phyloP scores from a whole-genome alignment of 2,329 filamentous ascomycete species.

The Rhynchosporium agropyri region DNA sequence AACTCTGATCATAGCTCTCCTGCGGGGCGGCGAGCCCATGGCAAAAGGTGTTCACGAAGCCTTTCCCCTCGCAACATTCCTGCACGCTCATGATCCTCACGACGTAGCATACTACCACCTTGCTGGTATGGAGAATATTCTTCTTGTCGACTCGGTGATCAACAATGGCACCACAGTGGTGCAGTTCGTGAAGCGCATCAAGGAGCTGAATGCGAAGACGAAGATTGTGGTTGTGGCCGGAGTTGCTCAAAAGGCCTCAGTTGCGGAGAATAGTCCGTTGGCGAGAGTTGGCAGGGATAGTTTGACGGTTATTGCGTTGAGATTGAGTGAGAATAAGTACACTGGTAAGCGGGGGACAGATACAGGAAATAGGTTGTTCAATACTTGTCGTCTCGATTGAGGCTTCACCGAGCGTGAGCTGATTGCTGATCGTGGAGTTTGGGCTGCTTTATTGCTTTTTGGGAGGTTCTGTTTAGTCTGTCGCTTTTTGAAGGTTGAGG shows the following conservation, averaged over 20 bases:
- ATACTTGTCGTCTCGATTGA: slow-evolving; percentile 2
- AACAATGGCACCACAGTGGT: slow-evolving; percentile 1
- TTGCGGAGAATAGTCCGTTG: not conserved
- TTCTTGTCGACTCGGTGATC: slow-evolving; percentile 3
- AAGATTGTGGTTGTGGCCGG: not conserved
- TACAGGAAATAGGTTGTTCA: slow-evolving; percentile 1
- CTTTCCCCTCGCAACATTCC: not conserved
- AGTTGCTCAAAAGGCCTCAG: not conserved
- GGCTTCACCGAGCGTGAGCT: too few relatives aligned
- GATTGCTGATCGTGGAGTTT: not conserved
- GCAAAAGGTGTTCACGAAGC: not conserved
- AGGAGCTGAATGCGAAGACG: not conserved
- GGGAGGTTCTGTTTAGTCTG: not conserved
- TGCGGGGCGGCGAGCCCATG: slow-evolving; percentile 2
- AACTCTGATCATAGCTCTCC: not conserved
- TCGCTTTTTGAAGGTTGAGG: too few relatives aligned
- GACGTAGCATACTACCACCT: not conserved
- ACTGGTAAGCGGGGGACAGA: not conserved
- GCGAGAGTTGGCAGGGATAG: not conserved
- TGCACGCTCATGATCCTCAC: not conserved
- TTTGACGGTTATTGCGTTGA: slow-evolving; percentile 4
- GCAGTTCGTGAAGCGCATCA: slow-evolving; percentile 3
- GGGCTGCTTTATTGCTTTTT: not conserved
- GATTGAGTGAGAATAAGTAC: slow-evolving; percentile 4
- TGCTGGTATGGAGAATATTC: not conserved